Evolutionary conservation across 495 filamentous ascomycete genomes (phyloP).

Genomic region (Penicillium roqueforti): DNA sequence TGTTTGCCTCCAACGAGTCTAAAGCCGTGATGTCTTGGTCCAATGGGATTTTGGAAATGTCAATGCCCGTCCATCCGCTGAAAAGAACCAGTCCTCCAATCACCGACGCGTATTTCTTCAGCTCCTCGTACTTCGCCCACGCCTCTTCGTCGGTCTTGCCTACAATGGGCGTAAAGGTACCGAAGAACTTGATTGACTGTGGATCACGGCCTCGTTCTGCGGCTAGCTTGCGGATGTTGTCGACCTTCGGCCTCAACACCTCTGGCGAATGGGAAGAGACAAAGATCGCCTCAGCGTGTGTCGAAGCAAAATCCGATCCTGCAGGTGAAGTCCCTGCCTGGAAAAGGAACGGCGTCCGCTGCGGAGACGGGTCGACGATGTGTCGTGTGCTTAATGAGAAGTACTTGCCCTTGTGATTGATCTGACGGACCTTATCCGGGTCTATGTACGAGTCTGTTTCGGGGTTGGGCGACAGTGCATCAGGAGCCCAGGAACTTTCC

Average conservation of each 20-base stretch:
- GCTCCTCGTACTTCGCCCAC: constrained; percentile 46
- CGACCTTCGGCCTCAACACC: constrained; percentile 49
- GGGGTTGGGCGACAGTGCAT: constrained; percentile 47
- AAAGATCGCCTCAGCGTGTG: constrained; percentile 62
- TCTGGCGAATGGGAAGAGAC: constrained; percentile 52
- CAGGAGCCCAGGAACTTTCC: constrained; percentile 57
- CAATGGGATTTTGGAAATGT: constrained; percentile 52
- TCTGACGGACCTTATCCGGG: constrained; percentile 52
- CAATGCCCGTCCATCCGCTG: constrained; percentile 59
- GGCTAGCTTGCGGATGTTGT: constrained; percentile 51
- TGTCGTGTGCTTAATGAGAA: constrained; percentile 49
- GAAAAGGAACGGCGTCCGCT: constrained; percentile 61
- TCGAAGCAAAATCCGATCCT: constrained; percentile 54
- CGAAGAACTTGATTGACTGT: constrained; percentile 56
- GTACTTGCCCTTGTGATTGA: constrained; percentile 57
- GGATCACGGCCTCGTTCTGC: constrained; percentile 51
- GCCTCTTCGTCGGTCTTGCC: constrained; percentile 56
- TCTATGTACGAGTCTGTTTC: constrained; percentile 50
- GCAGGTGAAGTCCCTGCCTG: constrained; percentile 59
- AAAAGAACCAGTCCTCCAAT: constrained; percentile 57
- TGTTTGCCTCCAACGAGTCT: constrained; percentile 50
- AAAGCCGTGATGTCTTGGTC: constrained; percentile 53
- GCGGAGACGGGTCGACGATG: constrained; percentile 57
- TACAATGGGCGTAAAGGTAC: constrained; percentile 54
- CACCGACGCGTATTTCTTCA: constrained; percentile 48